These are phyloP conservation scores for Erythrobasidium yunnanense DNA, from an alignment of 768 basidiomycete species.

Conservation along the genomic window DNA sequence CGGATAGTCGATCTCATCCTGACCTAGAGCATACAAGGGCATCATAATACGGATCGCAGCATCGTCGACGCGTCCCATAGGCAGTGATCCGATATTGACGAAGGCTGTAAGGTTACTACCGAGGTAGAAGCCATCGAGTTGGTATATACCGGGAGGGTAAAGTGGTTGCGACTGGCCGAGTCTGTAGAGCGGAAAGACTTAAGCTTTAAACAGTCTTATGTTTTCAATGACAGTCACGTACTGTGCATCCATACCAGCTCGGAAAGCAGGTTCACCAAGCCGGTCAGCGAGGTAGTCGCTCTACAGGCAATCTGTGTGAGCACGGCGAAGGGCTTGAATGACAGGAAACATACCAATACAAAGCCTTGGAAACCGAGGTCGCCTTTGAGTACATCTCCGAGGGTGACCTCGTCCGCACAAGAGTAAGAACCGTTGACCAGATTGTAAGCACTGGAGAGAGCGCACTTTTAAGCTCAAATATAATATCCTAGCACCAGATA, in stretches of 20 bases:
- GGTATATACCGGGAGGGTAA: background rate
- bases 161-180: background rate
- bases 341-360: conserved; percentile 53
- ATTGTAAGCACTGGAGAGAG: background rate
- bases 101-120: conserved; percentile 40
- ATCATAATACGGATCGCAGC: conserved; percentile 51
- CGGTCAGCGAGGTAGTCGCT: background rate
- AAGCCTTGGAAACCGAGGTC: conserved; percentile 54
- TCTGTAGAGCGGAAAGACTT: no score
- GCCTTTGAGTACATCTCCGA: conserved; percentile 40
- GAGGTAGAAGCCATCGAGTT: conserved; percentile 11
- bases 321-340: background rate
- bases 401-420: conserved; percentile 39
- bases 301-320: conserved; percentile 34
- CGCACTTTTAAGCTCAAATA: background rate
- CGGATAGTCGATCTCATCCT: background rate
- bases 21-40: conserved; percentile 13
- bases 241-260: background rate
- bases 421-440: conserved; percentile 39
- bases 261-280: conserved; percentile 5
- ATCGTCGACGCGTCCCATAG: conserved; percentile 53
- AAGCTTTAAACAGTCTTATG: no score
- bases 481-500: background rate
- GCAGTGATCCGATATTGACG: conserved; percentile 64
- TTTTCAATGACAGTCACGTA: conserved; percentile 25